Evolutionary conservation across 306 rosid species (phyloP), one percentile per base, ranked within the genome.

Genomic region (Ziziphus jujuba): DNA sequence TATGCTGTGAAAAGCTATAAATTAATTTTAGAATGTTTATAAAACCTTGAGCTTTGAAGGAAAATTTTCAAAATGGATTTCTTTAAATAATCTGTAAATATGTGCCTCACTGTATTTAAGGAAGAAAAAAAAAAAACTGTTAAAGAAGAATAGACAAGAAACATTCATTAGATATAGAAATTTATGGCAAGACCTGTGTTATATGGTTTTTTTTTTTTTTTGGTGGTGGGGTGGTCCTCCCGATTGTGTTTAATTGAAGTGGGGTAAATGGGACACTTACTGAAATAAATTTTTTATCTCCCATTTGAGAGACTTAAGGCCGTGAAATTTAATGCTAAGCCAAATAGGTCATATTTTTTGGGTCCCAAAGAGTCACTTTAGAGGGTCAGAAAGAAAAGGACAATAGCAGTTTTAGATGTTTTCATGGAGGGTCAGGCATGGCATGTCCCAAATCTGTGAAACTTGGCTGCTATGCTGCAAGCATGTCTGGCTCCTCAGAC

Each of bases 401-500:
- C 95, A 74, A 79, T 69, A 79, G 80, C 65, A 77, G 77, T 59
- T 70, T 81, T 71, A 62, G 78, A 71, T 47, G 75, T 48, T 61
- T 53, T 66, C 33, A 65, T 53, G 56, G 69, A 66, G 87, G 84
- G 79, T 70, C 80, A 78, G 76, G 75, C 63, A 65, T 61, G 73
- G 81, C 56, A 72, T 85, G 88, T 84, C 83, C 78, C 77, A 74
- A 79, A 70, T 72, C 83, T 72, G 77, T 73, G 86, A 82, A 79
- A 80, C 79, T 77, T 79, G 78, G 86, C 82, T 71, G 86, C 85
- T 63, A 70, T 56, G 12, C 81, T 74, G 86, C 80, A 52, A 66
- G 82, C 78, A 83, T 85, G 84, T 81, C 89, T 79, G 86, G 34
- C 65, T 76, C 59, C 67, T 65, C 84, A 85, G 92, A 89, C 89